Percentiles rank a stretch among this genome's conserved stretches.
These are phyloP conservation scores for Xerocomellus intermedius DNA, from an alignment of 768 basidiomycete genomes.

Conservation along the genomic window DNA sequence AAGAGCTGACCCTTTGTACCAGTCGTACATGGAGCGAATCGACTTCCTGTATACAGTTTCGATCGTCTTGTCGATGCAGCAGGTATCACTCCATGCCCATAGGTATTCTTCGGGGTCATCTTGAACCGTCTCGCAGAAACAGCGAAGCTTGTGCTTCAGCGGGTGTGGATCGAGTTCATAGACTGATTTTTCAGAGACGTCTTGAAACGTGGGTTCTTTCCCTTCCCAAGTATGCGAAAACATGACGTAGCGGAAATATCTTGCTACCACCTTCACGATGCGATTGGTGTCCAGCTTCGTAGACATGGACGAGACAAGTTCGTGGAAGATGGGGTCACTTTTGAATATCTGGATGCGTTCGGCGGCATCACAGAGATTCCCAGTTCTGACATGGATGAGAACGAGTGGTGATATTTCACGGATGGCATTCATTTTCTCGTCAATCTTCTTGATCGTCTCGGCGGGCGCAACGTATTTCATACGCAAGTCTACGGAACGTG, in stretches of 20 bases:
- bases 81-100: conserved; percentile 3
- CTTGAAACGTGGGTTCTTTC: neutral
- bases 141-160: neutral
- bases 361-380: neutral
- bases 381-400: conserved; percentile 1
- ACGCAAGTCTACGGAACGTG: neutral
- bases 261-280: neutral
- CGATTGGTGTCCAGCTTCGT: neutral
- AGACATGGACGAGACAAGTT: neutral
- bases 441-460: neutral
- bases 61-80: neutral
- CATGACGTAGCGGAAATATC: conserved; percentile 4
- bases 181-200: neutral
- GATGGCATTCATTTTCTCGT: neutral
- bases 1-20: conserved; percentile 1
- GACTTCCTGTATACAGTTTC: neutral
- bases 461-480: neutral
- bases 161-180: neutral
- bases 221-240: conserved; percentile 8
- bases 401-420: neutral
- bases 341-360: neutral
- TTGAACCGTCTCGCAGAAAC: neutral
- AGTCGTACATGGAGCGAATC: conserved; percentile 4
- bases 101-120: neutral
- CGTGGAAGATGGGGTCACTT: neutral